phyloP scores from a whole-genome alignment of 371 early-diverging fungal species.

The Lichtheimia hyalospora region DNA sequence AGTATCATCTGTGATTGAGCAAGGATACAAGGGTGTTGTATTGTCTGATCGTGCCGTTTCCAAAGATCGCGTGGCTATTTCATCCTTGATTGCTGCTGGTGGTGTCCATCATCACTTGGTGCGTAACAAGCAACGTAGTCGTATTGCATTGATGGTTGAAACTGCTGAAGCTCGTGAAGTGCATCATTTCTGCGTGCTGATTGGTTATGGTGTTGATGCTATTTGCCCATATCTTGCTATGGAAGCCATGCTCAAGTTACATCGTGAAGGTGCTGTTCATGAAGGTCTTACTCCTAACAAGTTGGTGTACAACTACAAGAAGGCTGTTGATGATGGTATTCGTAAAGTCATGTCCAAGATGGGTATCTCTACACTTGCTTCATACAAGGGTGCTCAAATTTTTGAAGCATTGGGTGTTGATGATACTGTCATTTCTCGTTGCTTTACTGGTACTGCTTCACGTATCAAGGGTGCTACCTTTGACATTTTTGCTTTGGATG shows the following conservation, averaged over 20 bases:
- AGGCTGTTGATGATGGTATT: constrained; percentile 91
- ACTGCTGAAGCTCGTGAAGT: constrained; percentile 96
- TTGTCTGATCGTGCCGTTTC: constrained; percentile 78
- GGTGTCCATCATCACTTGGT: constrained; percentile 95
- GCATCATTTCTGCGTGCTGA: constrained; percentile 93
- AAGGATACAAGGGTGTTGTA: constrained; percentile 79
- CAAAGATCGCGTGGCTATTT: constrained; percentile 79
- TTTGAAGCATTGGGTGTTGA: constrained; percentile 96
- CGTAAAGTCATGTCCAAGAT: constrained; percentile 98
- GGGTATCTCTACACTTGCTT: constrained; percentile 97
- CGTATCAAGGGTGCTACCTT: constrained; percentile 93
- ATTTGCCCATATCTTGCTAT: constrained; percentile 92
- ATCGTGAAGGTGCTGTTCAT: constrained; percentile 76
- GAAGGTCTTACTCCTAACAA: constrained; percentile 49
- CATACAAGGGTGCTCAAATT: constrained; percentile 98
- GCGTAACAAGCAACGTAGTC: constrained; percentile 82
- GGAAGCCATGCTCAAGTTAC: constrained; percentile 86
- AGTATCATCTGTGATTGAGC: constrained; percentile 75
- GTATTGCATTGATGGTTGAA: constrained; percentile 88
- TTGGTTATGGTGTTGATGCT: constrained; percentile 98
- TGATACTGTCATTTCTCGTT: constrained; percentile 82
- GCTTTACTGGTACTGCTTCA: constrained; percentile 94
- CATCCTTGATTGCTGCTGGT: constrained; percentile 86
- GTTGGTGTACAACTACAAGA: constrained; percentile 80
- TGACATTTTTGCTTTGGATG: constrained; percentile 87